These are phyloP conservation scores for Colletotrichum truncatum DNA, from an alignment of 2,329 filamentous ascomycete genomes.

Conservation along the genomic window DNA sequence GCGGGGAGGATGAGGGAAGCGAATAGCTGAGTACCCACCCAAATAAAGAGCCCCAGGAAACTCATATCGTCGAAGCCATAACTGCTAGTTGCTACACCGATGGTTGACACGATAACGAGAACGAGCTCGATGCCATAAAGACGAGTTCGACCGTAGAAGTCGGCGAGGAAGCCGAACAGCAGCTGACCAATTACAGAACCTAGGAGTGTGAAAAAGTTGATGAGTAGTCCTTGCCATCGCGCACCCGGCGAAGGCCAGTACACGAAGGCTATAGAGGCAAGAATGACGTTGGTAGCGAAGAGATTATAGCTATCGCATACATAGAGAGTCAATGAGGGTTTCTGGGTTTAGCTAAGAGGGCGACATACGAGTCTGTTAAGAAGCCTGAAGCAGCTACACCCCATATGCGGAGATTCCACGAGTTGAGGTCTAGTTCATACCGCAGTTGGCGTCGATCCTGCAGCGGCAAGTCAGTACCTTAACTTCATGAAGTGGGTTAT, in stretches of 20 bases:
- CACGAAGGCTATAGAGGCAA: constrained; percentile 61
- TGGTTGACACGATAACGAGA: constrained; percentile 65
- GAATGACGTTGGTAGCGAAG: constrained; percentile 63
- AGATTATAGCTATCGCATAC: constrained; percentile 56
- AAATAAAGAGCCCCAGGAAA: constrained; percentile 60
- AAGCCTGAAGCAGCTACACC: constrained; percentile 64
- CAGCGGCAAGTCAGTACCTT: background rate
- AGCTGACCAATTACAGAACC: constrained; percentile 63
- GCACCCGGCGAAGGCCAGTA: constrained; percentile 57
- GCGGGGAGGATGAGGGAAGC: too few relatives aligned
- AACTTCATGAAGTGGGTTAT: background rate
- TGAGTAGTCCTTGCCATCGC: constrained; percentile 55
- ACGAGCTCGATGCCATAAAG: constrained; percentile 66
- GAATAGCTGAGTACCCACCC: too few relatives aligned
- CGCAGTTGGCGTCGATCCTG: constrained; percentile 61
- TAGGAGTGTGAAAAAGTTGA: constrained; percentile 62
- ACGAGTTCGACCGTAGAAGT: constrained; percentile 62
- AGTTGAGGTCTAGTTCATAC: constrained; percentile 63
- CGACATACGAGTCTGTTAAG: constrained; percentile 59
- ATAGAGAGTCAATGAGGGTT: background rate
- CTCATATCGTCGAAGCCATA: constrained; percentile 59
- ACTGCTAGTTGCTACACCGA: constrained; percentile 63
- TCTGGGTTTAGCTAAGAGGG: background rate
- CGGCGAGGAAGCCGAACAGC: constrained; percentile 62
- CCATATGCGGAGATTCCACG: constrained; percentile 64